Percentiles rank a stretch among this genome's conserved stretches.
These are phyloP conservation scores for Aspergillus thermomutatus DNA, from an alignment of 2,329 filamentous ascomycete genomes.

Conservation along the genomic window DNA sequence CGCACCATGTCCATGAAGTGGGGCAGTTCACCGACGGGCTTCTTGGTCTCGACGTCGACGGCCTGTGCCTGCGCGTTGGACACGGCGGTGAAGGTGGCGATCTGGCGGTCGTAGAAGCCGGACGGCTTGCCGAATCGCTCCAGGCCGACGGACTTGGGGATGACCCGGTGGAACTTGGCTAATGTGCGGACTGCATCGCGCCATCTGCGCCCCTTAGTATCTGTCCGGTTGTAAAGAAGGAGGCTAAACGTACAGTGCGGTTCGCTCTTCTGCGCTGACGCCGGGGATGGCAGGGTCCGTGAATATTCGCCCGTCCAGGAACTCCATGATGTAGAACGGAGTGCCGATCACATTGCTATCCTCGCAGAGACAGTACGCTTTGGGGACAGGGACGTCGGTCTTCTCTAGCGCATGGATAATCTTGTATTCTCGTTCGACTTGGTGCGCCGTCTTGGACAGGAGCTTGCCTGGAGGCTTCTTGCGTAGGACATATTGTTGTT, in stretches of 20 bases:
- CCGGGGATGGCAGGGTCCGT: constrained; percentile 80
- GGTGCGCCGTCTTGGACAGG: constrained; percentile 88
- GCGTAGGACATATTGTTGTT: constrained; percentile 77
- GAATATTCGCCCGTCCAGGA: constrained; percentile 88
- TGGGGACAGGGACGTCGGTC: constrained; percentile 83
- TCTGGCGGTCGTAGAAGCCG: constrained; percentile 83
- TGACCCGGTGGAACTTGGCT: constrained; percentile 77
- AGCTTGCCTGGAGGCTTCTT: constrained; percentile 98
- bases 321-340: constrained; percentile 96
- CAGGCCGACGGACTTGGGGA: constrained; percentile 64
- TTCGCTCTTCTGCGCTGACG: constrained; percentile 65
- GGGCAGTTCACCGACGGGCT: constrained; percentile 76
- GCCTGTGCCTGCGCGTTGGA: constrained; percentile 72
- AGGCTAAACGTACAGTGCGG: constrained; percentile 57
- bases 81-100: constrained; percentile 77
- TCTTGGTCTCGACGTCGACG: constrained; percentile 71
- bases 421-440: constrained; percentile 92
- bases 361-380: constrained; percentile 79
- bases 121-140: constrained; percentile 66
- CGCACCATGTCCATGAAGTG: constrained; percentile 74
- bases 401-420: constrained; percentile 78
- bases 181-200: constrained; percentile 77
- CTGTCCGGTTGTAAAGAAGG: neutral
- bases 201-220: constrained; percentile 56
- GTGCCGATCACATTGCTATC: constrained; percentile 78